Percentiles rank a stretch among this genome's conserved stretches.
Conservation (phyloP, 441 rosid species). For the Omphalea diandra region DNA sequence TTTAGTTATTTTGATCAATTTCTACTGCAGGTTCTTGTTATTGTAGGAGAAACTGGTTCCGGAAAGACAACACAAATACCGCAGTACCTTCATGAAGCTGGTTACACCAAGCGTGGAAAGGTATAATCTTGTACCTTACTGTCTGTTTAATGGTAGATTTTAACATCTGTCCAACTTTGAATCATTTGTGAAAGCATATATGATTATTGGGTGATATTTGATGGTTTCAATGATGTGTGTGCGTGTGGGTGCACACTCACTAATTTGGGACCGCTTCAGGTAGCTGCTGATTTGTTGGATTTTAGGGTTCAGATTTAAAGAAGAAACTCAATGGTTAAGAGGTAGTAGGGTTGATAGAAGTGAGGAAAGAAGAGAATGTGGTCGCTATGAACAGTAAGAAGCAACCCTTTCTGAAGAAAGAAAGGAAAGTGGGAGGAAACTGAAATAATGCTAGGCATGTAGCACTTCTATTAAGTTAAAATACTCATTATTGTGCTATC, state of each 20-base stretch:
- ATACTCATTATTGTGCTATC: too few relatives aligned
- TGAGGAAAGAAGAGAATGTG: background rate
- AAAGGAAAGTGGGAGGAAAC: background rate
- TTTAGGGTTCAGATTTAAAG: background rate
- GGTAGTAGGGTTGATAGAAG: background rate
- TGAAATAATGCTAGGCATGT: background rate
- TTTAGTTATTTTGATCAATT: slow-evolving; percentile 6
- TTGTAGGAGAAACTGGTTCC: slow-evolving; percentile 98
- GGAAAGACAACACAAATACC: slow-evolving; percentile 99
- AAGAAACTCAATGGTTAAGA: background rate
- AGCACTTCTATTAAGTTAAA: too few relatives aligned
- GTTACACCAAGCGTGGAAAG: slow-evolving; percentile 92
- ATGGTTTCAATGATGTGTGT: background rate
- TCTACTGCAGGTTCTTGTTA: slow-evolving; percentile 75
- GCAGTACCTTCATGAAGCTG: slow-evolving; percentile 97
- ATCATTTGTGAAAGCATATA: background rate
- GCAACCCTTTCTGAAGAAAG: background rate
- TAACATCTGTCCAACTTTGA: slow-evolving; percentile 3
- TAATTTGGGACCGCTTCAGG: background rate
- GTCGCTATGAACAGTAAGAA: background rate
- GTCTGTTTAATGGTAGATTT: background rate
- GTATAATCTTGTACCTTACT: slow-evolving; percentile 33
- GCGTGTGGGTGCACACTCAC: background rate
- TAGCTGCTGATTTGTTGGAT: background rate
- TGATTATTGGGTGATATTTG: background rate